phyloP scores from a whole-genome alignment of 169 alveolate genomes.

The Plasmodium yoelii region DNA sequence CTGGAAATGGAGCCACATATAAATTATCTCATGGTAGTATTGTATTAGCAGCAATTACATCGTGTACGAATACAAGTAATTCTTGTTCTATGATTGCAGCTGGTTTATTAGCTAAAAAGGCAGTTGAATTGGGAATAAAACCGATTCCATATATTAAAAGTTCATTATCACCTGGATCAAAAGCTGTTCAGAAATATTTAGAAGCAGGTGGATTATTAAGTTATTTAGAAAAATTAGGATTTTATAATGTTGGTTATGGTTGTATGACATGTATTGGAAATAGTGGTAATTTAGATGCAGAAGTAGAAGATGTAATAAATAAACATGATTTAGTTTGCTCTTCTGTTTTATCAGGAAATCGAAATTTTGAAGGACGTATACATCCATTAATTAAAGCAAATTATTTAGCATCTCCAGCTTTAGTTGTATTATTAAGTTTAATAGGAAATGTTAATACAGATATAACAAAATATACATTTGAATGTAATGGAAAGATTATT shows the following conservation, averaged over 20 bases:
- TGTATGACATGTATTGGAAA: constrained; percentile 99
- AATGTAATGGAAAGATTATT: constrained; percentile 91
- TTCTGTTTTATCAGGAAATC: constrained; percentile 96
- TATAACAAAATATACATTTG: constrained; percentile 93
- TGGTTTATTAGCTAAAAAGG: constrained; percentile 95
- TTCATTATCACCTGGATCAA: constrained; percentile 96
- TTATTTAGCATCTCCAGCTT: constrained; percentile 97
- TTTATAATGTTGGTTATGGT: constrained; percentile 97
- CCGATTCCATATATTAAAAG: constrained; percentile 95
- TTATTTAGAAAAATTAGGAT: constrained; percentile 93
- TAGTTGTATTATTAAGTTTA: constrained; percentile 96
- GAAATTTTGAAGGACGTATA: constrained; percentile 97
- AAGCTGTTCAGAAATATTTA: constrained; percentile 83
- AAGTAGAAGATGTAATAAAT: constrained; percentile 92
- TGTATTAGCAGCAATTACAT: constrained; percentile 96
- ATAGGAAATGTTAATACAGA: constrained; percentile 96
- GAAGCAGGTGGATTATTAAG: constrained; percentile 90
- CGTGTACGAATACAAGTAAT: constrained; percentile 98
- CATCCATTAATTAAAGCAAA: constrained; percentile 96
- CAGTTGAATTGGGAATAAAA: constrained; percentile 92
- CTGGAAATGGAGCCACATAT: constrained; percentile 81
- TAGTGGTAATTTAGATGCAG: constrained; percentile 95
- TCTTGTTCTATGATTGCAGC: constrained; percentile 98
- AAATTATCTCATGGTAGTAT: constrained; percentile 93
- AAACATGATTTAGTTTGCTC: constrained; percentile 92